These are phyloP conservation scores for Boechera stricta DNA, from an alignment of 345 rosid genomes.

Conservation along the genomic window DNA sequence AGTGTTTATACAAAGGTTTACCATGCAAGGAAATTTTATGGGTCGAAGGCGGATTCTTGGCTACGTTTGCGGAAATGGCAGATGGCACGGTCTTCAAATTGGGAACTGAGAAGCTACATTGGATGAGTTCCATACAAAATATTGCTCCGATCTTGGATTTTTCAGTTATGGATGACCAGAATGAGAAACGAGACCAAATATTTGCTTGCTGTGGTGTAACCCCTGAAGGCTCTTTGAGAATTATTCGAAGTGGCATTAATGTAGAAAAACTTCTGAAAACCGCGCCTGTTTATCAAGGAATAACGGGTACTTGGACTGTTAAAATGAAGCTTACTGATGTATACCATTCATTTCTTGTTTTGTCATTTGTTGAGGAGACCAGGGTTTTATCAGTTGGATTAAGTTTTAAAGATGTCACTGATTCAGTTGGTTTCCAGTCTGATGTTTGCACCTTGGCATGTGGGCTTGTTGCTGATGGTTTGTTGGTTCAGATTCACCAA, in stretches of 20 bases:
- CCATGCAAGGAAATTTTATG: conserved; percentile 90
- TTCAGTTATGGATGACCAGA: conserved; percentile 82
- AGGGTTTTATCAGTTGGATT: conserved; percentile 94
- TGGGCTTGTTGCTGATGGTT: conserved; percentile 84
- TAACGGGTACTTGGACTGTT: conserved; percentile 92
- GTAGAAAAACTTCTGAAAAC: conserved; percentile 88
- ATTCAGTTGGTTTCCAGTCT: conserved; percentile 90
- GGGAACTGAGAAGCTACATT: conserved; percentile 67
- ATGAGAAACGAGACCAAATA: conserved; percentile 88
- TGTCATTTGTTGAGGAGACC: conserved; percentile 97
- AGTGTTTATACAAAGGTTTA: conserved; percentile 77
- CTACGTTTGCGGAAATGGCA: conserved; percentile 88
- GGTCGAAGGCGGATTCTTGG: conserved; percentile 84
- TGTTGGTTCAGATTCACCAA: conserved; percentile 87
- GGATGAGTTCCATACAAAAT: conserved; percentile 72
- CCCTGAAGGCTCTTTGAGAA: conserved; percentile 95
- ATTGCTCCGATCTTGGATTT: conserved; percentile 94
- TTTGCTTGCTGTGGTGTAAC: conserved; percentile 97
- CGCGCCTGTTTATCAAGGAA: conserved; percentile 86
- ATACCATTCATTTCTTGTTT: conserved; percentile 91
- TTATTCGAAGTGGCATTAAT: conserved; percentile 82
- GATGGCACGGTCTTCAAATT: conserved; percentile 86
- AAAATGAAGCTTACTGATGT: conserved; percentile 71
- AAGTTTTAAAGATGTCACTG: conserved; percentile 94
- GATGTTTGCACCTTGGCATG: conserved; percentile 95